Evolutionary conservation across 768 basidiomycete genomes (phyloP).

Genomic region (Termitomyces sp.): DNA sequence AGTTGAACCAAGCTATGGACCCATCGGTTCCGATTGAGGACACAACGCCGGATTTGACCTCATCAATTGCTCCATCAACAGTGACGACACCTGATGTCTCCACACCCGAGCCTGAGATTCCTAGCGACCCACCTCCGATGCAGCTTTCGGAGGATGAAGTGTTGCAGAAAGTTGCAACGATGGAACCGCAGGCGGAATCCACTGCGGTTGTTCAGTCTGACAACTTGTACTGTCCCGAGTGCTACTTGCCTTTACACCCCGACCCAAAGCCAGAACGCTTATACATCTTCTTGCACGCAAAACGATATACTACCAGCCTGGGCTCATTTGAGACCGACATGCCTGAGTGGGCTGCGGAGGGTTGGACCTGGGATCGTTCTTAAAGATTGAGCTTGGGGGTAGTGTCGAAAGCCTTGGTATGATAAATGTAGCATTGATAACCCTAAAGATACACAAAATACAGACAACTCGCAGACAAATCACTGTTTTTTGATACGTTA

Average conservation of each 20-base stretch:
- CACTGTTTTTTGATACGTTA: slow-evolving; percentile 4
- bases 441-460: slow-evolving; percentile 15
- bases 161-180: slow-evolving; percentile 36
- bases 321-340: slow-evolving; percentile 84
- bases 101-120: slow-evolving; percentile 18
- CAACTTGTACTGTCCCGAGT: slow-evolving; percentile 79
- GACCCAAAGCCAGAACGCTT: slow-evolving; percentile 91
- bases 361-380: slow-evolving; percentile 63
- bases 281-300: slow-evolving; percentile 94
- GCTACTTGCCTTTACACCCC: slow-evolving; percentile 89
- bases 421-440: slow-evolving; percentile 8
- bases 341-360: slow-evolving; percentile 85
- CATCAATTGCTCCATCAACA: slow-evolving; percentile 9
- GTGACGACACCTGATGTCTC: slow-evolving; percentile 13
- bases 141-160: slow-evolving; percentile 54
- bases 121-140: slow-evolving; percentile 21
- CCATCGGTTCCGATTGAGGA: slow-evolving; percentile 2
- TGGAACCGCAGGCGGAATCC: slow-evolving; percentile 37
- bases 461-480: slow-evolving; percentile 5
- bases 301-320: slow-evolving; percentile 77
- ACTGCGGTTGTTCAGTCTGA: slow-evolving; percentile 38
- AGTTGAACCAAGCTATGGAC: slow-evolving; percentile 20
- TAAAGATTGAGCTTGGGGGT: slow-evolving; percentile 11
- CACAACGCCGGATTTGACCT: slow-evolving; percentile 3
- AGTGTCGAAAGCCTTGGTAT: neutral